Percentiles rank a stretch among this genome's conserved stretches.
phyloP scores from a whole-genome alignment of 306 rosid genomes.

The Quillaja saponaria region DNA sequence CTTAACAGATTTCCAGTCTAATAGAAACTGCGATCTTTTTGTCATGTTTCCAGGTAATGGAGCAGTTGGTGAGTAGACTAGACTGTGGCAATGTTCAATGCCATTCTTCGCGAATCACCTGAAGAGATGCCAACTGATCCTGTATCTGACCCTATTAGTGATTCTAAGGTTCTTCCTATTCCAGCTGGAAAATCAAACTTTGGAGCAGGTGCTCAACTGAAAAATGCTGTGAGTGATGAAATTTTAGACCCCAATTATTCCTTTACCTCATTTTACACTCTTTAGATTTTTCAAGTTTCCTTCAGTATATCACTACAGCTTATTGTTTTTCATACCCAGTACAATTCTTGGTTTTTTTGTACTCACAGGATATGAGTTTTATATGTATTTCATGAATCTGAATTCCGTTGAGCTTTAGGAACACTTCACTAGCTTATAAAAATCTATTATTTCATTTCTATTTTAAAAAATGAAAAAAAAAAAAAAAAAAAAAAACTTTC shows the following conservation, averaged over 20 bases:
- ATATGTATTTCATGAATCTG: too few species aligned
- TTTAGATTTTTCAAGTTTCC: background rate
- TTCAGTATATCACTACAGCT: background rate
- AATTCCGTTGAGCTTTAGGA: constrained; percentile 3
- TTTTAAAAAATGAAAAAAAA: too few species aligned
- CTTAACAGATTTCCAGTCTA: too few species aligned
- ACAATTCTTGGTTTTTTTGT: constrained; percentile 12
- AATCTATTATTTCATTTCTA: background rate
- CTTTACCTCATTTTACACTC: constrained; percentile 11
- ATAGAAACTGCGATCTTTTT: too few species aligned
- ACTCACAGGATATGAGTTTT: too few species aligned
- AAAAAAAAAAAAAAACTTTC: too few species aligned
- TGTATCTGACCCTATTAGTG: constrained; percentile 87
- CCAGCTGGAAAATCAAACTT: constrained; percentile 87
- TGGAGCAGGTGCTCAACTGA: constrained; percentile 92
- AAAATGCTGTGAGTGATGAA: constrained; percentile 69
- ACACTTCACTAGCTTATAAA: background rate
- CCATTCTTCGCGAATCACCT: constrained; percentile 83
- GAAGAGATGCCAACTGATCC: constrained; percentile 98
- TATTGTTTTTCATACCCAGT: background rate
- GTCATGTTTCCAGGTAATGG: constrained; percentile 66
- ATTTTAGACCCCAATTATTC: background rate
- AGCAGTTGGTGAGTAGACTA: constrained; percentile 71
- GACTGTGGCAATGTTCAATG: constrained; percentile 97
- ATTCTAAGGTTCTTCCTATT: constrained; percentile 82